These are phyloP conservation scores for Albophoma yamanashiensis DNA, from an alignment of 2,329 filamentous ascomycete species.

Conservation along the genomic window DNA sequence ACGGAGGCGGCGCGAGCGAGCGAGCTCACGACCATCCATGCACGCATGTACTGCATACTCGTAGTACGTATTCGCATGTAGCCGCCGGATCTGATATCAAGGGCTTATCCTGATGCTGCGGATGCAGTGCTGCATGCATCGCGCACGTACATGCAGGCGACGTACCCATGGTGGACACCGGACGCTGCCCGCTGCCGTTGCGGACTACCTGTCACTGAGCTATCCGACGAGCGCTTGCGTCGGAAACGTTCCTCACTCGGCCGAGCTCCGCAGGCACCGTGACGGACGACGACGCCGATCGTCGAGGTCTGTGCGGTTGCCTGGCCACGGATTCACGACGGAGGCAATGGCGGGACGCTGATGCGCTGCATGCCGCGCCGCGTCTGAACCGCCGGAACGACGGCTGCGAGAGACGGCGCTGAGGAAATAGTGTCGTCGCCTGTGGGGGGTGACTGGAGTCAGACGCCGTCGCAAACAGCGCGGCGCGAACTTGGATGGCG, in stretches of 20 bases:
- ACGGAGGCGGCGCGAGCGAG: background rate
- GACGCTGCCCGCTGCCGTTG: background rate
- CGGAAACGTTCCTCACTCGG: background rate
- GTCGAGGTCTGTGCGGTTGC: background rate
- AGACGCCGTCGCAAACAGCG: background rate
- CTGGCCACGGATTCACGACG: background rate
- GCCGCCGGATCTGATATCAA: background rate
- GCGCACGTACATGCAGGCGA: background rate
- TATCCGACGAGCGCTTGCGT: constrained; percentile 1
- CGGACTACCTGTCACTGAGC: background rate
- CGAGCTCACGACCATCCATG: background rate
- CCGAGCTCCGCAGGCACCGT: background rate
- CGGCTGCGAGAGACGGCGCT: background rate
- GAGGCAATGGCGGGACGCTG: background rate
- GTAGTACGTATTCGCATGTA: background rate
- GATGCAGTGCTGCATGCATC: background rate
- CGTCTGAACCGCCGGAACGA: background rate
- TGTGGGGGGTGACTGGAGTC: background rate
- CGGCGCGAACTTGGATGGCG: background rate
- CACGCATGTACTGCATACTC: too few species aligned
- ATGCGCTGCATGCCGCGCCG: background rate
- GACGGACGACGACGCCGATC: background rate
- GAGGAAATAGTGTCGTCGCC: background rate
- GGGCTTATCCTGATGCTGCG: background rate
- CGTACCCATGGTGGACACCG: background rate